Evolutionary conservation across 768 basidiomycete species (phyloP), one percentile per base, ranked within the genome.

Genomic region (Panellus pusillus): DNA sequence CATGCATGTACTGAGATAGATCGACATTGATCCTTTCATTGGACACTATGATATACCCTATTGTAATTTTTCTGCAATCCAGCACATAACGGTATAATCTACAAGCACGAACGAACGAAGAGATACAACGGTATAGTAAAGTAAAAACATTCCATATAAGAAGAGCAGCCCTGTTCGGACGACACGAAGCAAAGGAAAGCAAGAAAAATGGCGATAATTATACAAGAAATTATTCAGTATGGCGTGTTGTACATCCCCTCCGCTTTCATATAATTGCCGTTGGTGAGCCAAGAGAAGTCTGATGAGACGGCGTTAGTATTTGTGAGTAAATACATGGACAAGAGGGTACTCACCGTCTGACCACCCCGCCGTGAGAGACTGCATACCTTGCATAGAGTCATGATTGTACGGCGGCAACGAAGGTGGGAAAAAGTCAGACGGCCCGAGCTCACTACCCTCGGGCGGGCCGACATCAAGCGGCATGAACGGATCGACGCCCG

Each of bases 321-420:
- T 24, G 6, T 13, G 29, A 14, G 12, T 13, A 1, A 14, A 1
- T 3, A 50, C 32, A 11, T 39, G 29, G 20, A 15, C 5, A 19
- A 32, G 40, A 46, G 31, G 46, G 29, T 43, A 65, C 79, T 60
- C 57, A 85, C 84, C 79, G 63, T 82, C 81, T 35, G 76, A 78
- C 83, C 82, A 86, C 3, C 70, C 68, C 40, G 70, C 66, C 14
- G 76, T 71, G 62, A 87, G 65, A 28, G 80, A 76, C 60, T 84
- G 82, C 63, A 86, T 78, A 20, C 82, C 81, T 48, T 84, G 79
- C 66, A 87, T 61, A 24, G 87, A 77, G 37, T 82, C 81, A 15
- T 74, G 70, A 60, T 87, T 83, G 60, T 83, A 83, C 2, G 77
- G 75, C 2, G 77, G 75, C 60, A 86, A 71, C 12, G 80, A 74